phyloP scores from a whole-genome alignment of 2,329 filamentous ascomycete species.

The Pezicula radicicola region DNA sequence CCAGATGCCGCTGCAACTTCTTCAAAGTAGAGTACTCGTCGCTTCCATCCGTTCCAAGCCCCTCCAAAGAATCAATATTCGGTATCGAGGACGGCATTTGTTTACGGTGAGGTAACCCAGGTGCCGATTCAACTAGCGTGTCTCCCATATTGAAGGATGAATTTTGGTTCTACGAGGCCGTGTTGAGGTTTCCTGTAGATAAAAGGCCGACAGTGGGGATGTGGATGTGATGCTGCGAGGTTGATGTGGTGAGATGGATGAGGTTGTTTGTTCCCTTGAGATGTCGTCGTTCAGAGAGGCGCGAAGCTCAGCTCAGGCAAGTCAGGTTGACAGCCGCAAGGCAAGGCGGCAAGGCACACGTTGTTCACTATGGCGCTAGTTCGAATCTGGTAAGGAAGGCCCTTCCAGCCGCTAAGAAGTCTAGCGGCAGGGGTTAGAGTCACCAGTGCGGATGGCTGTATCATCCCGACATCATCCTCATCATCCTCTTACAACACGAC shows the following conservation, averaged over 20 bases:
- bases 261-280: neutral
- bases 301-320: too few relatives aligned
- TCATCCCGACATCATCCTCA: too few relatives aligned
- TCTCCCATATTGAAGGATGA: constrained; percentile 67
- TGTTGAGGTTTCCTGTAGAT: neutral
- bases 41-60: constrained; percentile 72
- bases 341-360: too few relatives aligned
- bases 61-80: constrained; percentile 87
- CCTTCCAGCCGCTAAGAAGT: too few relatives aligned
- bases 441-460: too few relatives aligned
- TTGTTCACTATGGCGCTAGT: too few relatives aligned
- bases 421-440: too few relatives aligned
- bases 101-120: constrained; percentile 76
- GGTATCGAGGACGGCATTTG: constrained; percentile 76
- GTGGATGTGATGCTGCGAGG: neutral
- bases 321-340: too few relatives aligned
- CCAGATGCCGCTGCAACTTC: constrained; percentile 92
- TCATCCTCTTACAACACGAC: neutral
- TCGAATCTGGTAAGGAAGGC: too few relatives aligned
- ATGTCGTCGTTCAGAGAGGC: too few relatives aligned
- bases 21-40: constrained; percentile 96
- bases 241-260: neutral
- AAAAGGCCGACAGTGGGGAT: neutral
- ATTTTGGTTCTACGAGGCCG: neutral
- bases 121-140: constrained; percentile 78